Base-by-base conservation (phyloP, 2,329 filamentous ascomycete genomes). In the Exophiala phaeomuriformis region DNA sequence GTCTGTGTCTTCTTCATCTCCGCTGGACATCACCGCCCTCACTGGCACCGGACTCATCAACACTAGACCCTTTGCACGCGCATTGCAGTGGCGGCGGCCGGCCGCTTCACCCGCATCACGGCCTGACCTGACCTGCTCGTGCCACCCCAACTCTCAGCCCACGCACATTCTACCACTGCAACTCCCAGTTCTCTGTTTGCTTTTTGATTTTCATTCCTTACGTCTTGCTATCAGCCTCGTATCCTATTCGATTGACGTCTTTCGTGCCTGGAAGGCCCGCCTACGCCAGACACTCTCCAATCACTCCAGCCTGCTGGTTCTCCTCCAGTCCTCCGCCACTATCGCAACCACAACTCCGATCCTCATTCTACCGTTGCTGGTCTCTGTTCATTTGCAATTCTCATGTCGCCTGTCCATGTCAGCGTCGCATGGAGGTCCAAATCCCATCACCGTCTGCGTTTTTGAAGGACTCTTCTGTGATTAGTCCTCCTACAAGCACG, bases 381-480 rank as follows among this genome's bases (percentile, higher is more conserved):
- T 10, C 49, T 40, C 46, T 50, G 55, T 56, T 53, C 49, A 19
- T 19, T 19, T 19, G 19, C 19, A 19, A 19, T 19, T 19, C 19
- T 19, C 19, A 58, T 58, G 56, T 53, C 56, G 48, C 47, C 43
- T 52, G 33, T 49, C 42, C 37, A n/a, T 33, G 6, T 19, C 49
- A 29, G 36, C 54, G 53, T 54, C 56, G 67, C 66, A 79, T 79
- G 76, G 81, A 82, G 71, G 78, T 82, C 69, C 77, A 74, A 65
- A 81, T 82, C 60, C 79, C 80, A 56, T 80, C 79, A 48, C 78
- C 80, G 51, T 77, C 78, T 57, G 75, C 76, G 50, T 67, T 80
- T 77, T 65, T 73, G 76, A 55, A 66, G 67, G 64, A 70, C 67
- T 60, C 69, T 71, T 61, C 64, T 55, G 46, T 62, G 55, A 54